A percentile compares a stretch with the other conserved stretches of the same genome.
phyloP scores from a whole-genome alignment of 805 yeast species.

The Myxozyma neotropica region DNA sequence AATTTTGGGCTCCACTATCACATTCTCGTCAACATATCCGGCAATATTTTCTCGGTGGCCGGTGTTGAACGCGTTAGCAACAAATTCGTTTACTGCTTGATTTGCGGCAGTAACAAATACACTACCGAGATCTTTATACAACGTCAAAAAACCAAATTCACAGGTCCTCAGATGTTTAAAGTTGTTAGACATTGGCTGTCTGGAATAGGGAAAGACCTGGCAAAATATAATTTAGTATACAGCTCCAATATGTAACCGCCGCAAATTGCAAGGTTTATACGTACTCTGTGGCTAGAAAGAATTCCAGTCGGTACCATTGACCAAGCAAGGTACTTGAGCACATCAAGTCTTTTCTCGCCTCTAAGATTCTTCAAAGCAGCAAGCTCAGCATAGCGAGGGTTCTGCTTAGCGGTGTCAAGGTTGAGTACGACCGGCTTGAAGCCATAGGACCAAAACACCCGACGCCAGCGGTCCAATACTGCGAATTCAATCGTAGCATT shows the following conservation, averaged over 20 bases:
- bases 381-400: constrained; percentile 28
- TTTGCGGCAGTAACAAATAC: constrained; percentile 27
- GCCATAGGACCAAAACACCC: constrained; percentile 39
- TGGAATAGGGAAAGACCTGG: constrained; percentile 36
- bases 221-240: too few relatives aligned
- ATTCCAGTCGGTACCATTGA: constrained; percentile 37
- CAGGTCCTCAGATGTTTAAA: constrained; percentile 30
- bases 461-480: constrained; percentile 36
- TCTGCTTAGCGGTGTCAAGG: constrained; percentile 26
- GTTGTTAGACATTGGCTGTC: constrained; percentile 16
- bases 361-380: constrained; percentile 2
- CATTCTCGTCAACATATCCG: constrained; percentile 12
- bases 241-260: too few relatives aligned
- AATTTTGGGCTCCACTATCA: constrained; percentile 18
- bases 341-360: constrained; percentile 11
- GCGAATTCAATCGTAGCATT: constrained; percentile 29
- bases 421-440: constrained; percentile 38
- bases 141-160: constrained; percentile 28
- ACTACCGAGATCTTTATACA: constrained; percentile 34
- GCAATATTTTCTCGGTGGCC: constrained; percentile 13
- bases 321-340: constrained; percentile 37
- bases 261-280: too few relatives aligned
- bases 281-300: constrained; percentile 34
- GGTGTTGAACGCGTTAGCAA: constrained; percentile 10
- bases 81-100: constrained; percentile 12